Evolutionary conservation across 768 basidiomycete genomes (phyloP), one percentile per base, ranked within the genome.

Genomic region (Peribolospora kevripleyi): DNA sequence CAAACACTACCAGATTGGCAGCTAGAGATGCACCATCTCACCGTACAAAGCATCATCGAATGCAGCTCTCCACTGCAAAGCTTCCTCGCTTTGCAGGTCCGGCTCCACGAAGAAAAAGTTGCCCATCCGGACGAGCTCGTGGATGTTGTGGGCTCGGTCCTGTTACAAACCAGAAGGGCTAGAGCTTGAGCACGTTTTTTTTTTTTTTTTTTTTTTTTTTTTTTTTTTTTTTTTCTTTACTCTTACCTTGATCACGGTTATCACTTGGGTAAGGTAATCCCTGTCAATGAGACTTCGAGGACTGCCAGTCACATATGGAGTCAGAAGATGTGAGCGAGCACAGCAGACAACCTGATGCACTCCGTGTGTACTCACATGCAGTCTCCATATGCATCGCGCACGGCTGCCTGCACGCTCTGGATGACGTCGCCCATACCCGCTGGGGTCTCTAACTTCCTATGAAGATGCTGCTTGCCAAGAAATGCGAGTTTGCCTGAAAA

Each of bases 401-500:
- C 65, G 41, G 71, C 63, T 8, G 69, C 68, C 46, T 74, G 75
- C 10, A 76, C 74, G 54, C 78, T 70, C 48, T 69, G 66, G 3
- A 80, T 76, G 4, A 85, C 70, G 0, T 66, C 61, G n/a, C 68
- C 62, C 37, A 80, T 70, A 1, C 75, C 78, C 10, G 73, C 67
- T 2, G 74, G 68, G 5, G 70, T 70, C 11, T 74, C 69, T 62
- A 77, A 74, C 54, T 69, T 71, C 13, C 70, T 70, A 68, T 77
- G 72, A 11, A 98, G 67, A 62, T 91, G 83, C 49, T 82, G 79
- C 63, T 86, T 87, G 66, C 97, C 95, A 54, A 97, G 69, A 64
- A 80, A 84, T 61, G 80, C 79, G 11, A 98, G 74, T 63, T 93
- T 93, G 7, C 68, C 67, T 0, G 75, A 73, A 58, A 88, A 84